Evolutionary conservation across 257 asterid species (phyloP), one percentile per base, ranked within the genome.

Genomic region (Ligustrum vulgare): DNA sequence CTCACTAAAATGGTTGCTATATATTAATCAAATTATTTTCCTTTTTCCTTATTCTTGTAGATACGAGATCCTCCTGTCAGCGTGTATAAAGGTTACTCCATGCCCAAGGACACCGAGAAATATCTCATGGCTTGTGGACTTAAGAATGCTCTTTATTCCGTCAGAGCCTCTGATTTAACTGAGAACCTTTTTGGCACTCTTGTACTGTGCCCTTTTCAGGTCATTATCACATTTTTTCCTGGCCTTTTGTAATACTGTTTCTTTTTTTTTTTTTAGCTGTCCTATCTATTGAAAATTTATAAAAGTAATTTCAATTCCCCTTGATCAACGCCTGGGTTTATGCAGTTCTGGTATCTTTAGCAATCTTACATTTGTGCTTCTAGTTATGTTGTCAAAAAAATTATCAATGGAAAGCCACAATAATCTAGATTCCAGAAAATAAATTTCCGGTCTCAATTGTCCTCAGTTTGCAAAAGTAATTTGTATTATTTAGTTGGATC

Each of bases 41-140:
- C 31, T 28, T 28, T 28, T 28, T 28, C 54, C 75, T 78, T 71
- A 22, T 58, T 39, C 72, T 80, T 72, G 77, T 85, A 94, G 98
- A 84, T 94, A 86, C 85, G 91, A 36, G 96, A 94, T 75, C 98
- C 97, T 82, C 97, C 98, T 35, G 98, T 88, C 70, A 92, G 98
- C 72, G 98, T 92, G 67, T 92, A 79, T 73, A 94, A 94, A 84
- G 97, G 98, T 51, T 78, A 89, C 72, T 80, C 89, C 73, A 84
- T 94, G 93, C 92, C 92, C 45, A 91, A 91, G 85, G 96, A 91
- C 78, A 89, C 98, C 13, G 97, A 92, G 79, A 88, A 94, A 81
- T 84, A 92, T 82, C 96, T 94, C 25, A 85, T 85, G 51, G 85
- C 97, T 36, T 82, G 89, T 80, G 97, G 98, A 78, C 97, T 92